Base-by-base conservation (phyloP, 768 basidiomycete genomes). In the Tylopilus sp. region DNA sequence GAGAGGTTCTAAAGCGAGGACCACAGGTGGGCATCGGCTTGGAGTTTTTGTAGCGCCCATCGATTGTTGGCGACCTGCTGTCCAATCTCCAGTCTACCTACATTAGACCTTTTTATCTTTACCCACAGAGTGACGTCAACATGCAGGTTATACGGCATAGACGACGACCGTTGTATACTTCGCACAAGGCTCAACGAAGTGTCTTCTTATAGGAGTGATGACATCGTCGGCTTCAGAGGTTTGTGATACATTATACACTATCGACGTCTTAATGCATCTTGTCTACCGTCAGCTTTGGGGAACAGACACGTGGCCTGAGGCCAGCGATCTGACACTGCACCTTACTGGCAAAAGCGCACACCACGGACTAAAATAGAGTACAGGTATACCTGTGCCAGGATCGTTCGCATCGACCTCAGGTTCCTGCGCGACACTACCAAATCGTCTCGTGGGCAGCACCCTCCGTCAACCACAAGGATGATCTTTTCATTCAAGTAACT, bases 11-110 rank as follows among this genome's bases (percentile, higher is more conserved):
- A 49, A 76, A 81, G 61, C 82, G 79, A 61, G 92, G 91, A 8
- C 71, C 91, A 40, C 89, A 89, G 67, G 79, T 91, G 23, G 91
- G 91, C 4, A 79, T 94, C 56, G 91, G 88, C 2, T 62, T 91
- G 49, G 86, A 89, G 57, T 90, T 91, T 71, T 62, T 90, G 64
- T 92, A 67, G 54, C 30, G 17, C 18, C 31, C 43, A 40, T 43
- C 26, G 12, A 17, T 30, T 40, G 3, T 28, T 30, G 42, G 56
- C 52, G 52, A 63, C 41, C 49, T 43, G 48, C 55, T 36, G 50
- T 48, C 23, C 41, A 42, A 45, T 41, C n/a, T n/a, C n/a, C n/a
- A n/a, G n/a, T n/a, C n/a, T n/a, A n/a, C n/a, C n/a, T n/a, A n/a
- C n/a, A n/a, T n/a, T n/a, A n/a, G n/a, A n/a, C n/a, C n/a, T n/a